These are phyloP conservation scores for Sclerospora graminicola DNA, from an alignment of 352 stramenopile genomes.

Conservation along the genomic window DNA sequence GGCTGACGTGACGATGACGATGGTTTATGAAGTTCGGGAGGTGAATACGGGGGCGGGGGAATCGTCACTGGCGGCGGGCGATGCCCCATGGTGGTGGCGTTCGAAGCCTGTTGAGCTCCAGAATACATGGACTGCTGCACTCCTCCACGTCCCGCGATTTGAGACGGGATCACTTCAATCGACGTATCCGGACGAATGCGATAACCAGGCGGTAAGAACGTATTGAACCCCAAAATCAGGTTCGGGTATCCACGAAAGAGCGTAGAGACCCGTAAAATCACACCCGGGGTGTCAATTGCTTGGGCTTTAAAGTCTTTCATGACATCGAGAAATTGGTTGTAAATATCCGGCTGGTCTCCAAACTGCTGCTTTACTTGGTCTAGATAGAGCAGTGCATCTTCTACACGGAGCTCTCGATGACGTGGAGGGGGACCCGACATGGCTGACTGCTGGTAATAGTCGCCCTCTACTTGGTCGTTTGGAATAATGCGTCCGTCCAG, in stretches of 20 bases:
- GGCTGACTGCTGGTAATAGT: slow-evolving; percentile 26
- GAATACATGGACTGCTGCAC: slow-evolving; percentile 29
- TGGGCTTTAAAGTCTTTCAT: slow-evolving; percentile 99
- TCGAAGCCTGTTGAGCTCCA: slow-evolving; percentile 17
- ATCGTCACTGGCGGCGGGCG: slow-evolving; percentile 64
- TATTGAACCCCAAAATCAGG: slow-evolving; percentile 99
- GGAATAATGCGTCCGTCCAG: slow-evolving; percentile 44
- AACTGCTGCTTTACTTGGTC: slow-evolving; percentile 99
- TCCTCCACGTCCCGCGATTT: slow-evolving; percentile 36
- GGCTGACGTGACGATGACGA: slow-evolving; percentile 40
- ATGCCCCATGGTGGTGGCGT: slow-evolving; percentile 30
- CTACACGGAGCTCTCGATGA: slow-evolving; percentile 85
- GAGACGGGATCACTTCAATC: slow-evolving; percentile 67
- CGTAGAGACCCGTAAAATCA: slow-evolving; percentile 96
- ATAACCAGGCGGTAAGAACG: slow-evolving; percentile 94
- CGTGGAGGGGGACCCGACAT: slow-evolving; percentile 24
- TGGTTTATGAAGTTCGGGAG: slow-evolving; percentile 37
- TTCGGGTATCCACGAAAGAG: slow-evolving; percentile 98
- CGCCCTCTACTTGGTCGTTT: slow-evolving; percentile 25
- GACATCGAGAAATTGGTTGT: slow-evolving; percentile 99
- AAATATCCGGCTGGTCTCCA: slow-evolving; percentile 97
- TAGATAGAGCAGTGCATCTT: slow-evolving; percentile 99
- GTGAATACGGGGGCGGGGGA: slow-evolving; percentile 50
- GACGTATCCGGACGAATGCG: slow-evolving; percentile 80
- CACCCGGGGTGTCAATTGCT: slow-evolving; percentile 96